Percentiles rank a stretch among this genome's conserved stretches.
Conservation (phyloP, 306 rosid genomes). For the Inga leiocalycina region DNA sequence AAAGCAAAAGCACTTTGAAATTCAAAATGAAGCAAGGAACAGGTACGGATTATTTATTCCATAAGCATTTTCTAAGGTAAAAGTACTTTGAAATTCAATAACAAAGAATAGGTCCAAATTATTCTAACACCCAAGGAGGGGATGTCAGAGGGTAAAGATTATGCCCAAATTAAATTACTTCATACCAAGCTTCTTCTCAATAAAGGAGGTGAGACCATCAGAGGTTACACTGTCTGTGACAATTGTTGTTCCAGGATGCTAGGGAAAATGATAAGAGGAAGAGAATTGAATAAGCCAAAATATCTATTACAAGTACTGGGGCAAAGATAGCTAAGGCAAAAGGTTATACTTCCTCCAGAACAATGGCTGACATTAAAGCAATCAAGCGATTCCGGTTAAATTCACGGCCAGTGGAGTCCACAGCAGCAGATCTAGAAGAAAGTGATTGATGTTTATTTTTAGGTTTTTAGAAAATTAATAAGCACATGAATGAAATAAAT, state of each 20-base stretch:
- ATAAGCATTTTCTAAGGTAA: background rate
- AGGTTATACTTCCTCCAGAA: slow-evolving; percentile 82
- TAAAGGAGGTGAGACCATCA: slow-evolving; percentile 89
- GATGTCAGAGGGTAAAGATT: slow-evolving; percentile 8
- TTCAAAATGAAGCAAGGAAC: slow-evolving; percentile 19
- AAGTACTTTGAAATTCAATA: slow-evolving; percentile 8
- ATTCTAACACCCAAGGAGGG: background rate
- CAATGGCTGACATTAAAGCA: slow-evolving; percentile 95
- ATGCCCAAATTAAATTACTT: slow-evolving; percentile 27
- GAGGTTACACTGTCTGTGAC: slow-evolving; percentile 99
- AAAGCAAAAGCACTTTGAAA: slow-evolving; percentile 6
- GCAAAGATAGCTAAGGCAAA: slow-evolving; percentile 24
- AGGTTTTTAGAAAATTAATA: background rate
- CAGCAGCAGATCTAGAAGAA: slow-evolving; percentile 91
- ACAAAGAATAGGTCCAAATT: slow-evolving; percentile 5
- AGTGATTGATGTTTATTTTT: slow-evolving; percentile 2
- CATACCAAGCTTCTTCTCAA: slow-evolving; percentile 92
- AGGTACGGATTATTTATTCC: slow-evolving; percentile 12
- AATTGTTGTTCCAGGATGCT: slow-evolving; percentile 97
- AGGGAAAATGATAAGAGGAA: slow-evolving; percentile 30
- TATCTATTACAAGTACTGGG: slow-evolving; percentile 7
- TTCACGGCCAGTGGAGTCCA: slow-evolving; percentile 83
- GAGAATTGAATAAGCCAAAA: slow-evolving; percentile 11
- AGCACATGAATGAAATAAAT: slow-evolving; percentile 23
- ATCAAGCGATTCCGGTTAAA: slow-evolving; percentile 90